Percentiles rank a stretch among this genome's conserved stretches.
phyloP scores from a whole-genome alignment of 495 filamentous ascomycete genomes.

The Podospora pseudocomata region DNA sequence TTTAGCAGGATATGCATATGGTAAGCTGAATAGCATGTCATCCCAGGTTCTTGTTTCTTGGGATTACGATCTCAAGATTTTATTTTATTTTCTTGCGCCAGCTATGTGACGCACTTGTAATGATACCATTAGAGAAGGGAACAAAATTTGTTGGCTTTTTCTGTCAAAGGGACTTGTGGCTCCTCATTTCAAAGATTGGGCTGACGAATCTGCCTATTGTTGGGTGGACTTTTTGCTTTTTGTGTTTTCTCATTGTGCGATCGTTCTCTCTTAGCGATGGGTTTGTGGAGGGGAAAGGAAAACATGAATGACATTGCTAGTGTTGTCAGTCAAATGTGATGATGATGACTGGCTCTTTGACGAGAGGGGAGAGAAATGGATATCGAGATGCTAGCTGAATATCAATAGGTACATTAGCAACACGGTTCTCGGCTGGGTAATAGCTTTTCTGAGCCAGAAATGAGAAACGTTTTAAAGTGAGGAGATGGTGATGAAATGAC shows the following conservation, averaged over 20 bases:
- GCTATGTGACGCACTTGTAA: constrained; percentile 22
- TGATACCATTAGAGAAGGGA: constrained; percentile 33
- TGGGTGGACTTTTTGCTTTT: not conserved
- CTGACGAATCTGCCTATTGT: not conserved
- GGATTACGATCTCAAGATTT: not conserved
- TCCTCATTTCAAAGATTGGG: not conserved
- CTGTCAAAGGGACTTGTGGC: not conserved
- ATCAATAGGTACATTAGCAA: too few relatives aligned
- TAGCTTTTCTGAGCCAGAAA: too few relatives aligned
- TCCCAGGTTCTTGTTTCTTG: not conserved
- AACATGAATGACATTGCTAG: not conserved
- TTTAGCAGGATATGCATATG: constrained; percentile 26
- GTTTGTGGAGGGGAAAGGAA: not conserved
- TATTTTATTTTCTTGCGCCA: constrained; percentile 11
- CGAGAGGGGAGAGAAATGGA: too few relatives aligned
- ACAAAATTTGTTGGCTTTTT: not conserved
- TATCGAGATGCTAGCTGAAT: too few relatives aligned
- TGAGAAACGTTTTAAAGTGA: too few relatives aligned
- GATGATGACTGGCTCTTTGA: too few relatives aligned
- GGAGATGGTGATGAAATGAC: too few relatives aligned
- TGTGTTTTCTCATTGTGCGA: not conserved
- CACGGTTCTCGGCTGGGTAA: too few relatives aligned
- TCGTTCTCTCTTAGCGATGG: not conserved
- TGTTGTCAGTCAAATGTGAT: not conserved
- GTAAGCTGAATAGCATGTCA: not conserved